These are phyloP conservation scores for Acidiella bohemica DNA, from an alignment of 495 filamentous ascomycete species.

Conservation along the genomic window DNA sequence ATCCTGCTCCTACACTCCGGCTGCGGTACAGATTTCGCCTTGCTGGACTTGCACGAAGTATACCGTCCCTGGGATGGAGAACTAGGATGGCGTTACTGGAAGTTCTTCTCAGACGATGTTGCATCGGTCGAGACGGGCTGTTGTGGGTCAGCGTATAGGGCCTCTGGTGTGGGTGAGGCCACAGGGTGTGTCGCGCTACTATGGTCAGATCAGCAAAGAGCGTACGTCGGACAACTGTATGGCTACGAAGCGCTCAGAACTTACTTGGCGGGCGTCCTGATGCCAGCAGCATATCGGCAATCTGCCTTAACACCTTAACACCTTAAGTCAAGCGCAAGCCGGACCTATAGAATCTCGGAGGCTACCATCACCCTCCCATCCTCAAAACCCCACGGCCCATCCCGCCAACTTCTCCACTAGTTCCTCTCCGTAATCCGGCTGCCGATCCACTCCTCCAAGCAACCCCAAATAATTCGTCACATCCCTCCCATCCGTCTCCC, in stretches of 20 bases:
- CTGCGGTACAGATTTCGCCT: constrained; percentile 35
- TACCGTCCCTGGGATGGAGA: constrained; percentile 44
- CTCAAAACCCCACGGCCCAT: constrained; percentile 18
- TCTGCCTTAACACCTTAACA: too few relatives aligned
- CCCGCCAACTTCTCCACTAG: constrained; percentile 26
- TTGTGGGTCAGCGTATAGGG: constrained; percentile 46
- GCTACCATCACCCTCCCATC: neutral
- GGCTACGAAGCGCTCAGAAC: too few relatives aligned
- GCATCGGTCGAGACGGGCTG: constrained; percentile 38
- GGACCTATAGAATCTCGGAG: too few relatives aligned
- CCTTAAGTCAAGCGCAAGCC: too few relatives aligned
- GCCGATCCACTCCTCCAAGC: constrained; percentile 25
- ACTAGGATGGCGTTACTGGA: constrained; percentile 50
- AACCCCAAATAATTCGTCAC: constrained; percentile 29
- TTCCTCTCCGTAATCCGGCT: constrained; percentile 25
- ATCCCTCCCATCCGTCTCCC: constrained; percentile 30
- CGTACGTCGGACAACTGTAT: constrained; percentile 42
- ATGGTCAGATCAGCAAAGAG: constrained; percentile 54
- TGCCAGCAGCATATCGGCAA: too few relatives aligned
- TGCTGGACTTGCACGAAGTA: constrained; percentile 43
- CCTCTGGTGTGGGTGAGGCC: constrained; percentile 46
- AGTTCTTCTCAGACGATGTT: constrained; percentile 50
- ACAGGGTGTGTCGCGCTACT: constrained; percentile 48
- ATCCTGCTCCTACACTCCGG: constrained; percentile 50
- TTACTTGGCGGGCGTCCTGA: too few relatives aligned